Percentiles rank a stretch among this genome's conserved stretches.
Evolutionary conservation across 2,329 filamentous ascomycete genomes (phyloP).

Genomic region (Colletotrichum euphorbiae): DNA sequence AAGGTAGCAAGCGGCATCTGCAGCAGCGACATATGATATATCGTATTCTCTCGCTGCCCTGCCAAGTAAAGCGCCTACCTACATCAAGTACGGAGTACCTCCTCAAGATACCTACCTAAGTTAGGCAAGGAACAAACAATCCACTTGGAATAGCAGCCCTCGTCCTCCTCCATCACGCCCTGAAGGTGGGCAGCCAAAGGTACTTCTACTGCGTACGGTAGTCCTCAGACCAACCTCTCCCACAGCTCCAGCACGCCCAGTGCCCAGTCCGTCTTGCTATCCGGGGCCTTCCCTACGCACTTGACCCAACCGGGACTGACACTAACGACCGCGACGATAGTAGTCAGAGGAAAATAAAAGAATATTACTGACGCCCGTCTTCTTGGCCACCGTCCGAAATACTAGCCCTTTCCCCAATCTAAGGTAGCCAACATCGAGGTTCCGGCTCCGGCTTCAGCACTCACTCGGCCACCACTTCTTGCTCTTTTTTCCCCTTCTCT

Average conservation of each 20-base stretch:
- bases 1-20: too few species aligned
- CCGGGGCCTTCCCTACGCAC: slow-evolving; percentile 27
- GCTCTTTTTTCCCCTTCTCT: not conserved
- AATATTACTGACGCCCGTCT: slow-evolving; percentile 3
- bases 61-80: slow-evolving; percentile 1
- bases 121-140: not conserved
- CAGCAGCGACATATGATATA: too few species aligned
- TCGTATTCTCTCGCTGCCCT: not conserved
- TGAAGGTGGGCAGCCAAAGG: not conserved
- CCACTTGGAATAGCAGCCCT: too few species aligned
- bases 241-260: slow-evolving; percentile 5
- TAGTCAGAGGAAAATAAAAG: not conserved
- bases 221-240: slow-evolving; percentile 8
- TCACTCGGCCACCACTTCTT: not conserved
- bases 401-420: slow-evolving; percentile 29
- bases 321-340: slow-evolving; percentile 18
- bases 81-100: too few species aligned
- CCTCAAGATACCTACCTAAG: too few species aligned
- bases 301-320: slow-evolving; percentile 32
- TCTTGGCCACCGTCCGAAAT: slow-evolving; percentile 32
- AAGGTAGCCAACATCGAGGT: slow-evolving; percentile 10
- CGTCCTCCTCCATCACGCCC: not conserved
- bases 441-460: slow-evolving; percentile 17
- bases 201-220: not conserved
- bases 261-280: slow-evolving; percentile 17